A percentile compares a stretch with the other conserved stretches of the same genome.
phyloP scores from a whole-genome alignment of 805 yeast genomes.

The Yamadazyma philogaea region DNA sequence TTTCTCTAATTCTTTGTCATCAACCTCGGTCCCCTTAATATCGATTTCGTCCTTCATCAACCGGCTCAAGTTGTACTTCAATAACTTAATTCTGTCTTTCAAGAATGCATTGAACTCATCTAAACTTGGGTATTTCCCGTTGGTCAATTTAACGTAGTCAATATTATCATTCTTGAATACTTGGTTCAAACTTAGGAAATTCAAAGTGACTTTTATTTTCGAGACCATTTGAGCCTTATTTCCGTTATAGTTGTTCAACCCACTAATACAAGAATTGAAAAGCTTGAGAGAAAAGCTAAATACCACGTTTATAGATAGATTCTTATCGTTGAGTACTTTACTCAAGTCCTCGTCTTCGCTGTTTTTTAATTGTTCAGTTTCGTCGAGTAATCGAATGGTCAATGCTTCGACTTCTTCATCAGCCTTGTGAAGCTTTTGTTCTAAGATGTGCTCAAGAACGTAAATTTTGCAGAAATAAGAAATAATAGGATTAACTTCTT shows the following conservation, averaged over 20 bases:
- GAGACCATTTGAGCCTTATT: slow-evolving; percentile 28
- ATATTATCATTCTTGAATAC: slow-evolving; percentile 27
- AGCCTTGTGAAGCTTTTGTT: slow-evolving; percentile 53
- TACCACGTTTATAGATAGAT: slow-evolving; percentile 35
- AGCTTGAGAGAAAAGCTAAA: slow-evolving; percentile 34
- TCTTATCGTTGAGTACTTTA: slow-evolving; percentile 57
- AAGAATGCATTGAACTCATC: slow-evolving; percentile 25
- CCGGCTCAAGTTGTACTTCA: slow-evolving; percentile 38
- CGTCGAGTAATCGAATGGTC: slow-evolving; percentile 63
- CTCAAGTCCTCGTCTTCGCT: slow-evolving; percentile 33
- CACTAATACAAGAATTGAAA: slow-evolving; percentile 30
- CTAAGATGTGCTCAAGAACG: slow-evolving; percentile 70
- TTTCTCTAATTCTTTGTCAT: slow-evolving; percentile 24
- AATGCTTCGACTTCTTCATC: slow-evolving; percentile 55
- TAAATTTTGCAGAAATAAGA: slow-evolving; percentile 68
- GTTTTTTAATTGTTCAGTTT: slow-evolving; percentile 60
- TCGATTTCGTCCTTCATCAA: slow-evolving; percentile 37
- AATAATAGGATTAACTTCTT: slow-evolving; percentile 57
- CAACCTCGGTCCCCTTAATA: slow-evolving; percentile 17
- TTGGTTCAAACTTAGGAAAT: slow-evolving; percentile 29
- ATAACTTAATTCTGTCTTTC: slow-evolving; percentile 31
- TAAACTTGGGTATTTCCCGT: slow-evolving; percentile 27
- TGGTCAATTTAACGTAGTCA: slow-evolving; percentile 33
- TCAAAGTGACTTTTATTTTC: slow-evolving; percentile 35
- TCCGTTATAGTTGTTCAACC: slow-evolving; percentile 21